Evolutionary conservation across 2,329 filamentous ascomycete genomes (phyloP).

Genomic region (Lasiodiplodia sp.): DNA sequence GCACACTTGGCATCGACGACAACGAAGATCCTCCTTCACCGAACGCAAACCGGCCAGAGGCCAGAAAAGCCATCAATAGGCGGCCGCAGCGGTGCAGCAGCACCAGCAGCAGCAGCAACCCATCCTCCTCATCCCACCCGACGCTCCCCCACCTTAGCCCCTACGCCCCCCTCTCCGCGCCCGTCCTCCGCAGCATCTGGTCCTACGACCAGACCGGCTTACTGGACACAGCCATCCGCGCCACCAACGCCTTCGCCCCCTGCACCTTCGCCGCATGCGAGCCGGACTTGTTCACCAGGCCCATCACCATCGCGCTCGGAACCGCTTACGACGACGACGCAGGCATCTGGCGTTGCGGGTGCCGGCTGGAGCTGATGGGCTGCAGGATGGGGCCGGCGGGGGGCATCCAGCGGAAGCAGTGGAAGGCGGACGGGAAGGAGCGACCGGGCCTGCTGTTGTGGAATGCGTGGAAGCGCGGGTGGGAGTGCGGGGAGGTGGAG

Average conservation of each 20-base stretch:
- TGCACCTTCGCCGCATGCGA: not conserved
- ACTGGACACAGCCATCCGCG: too few relatives aligned
- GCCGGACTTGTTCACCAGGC: too few relatives aligned
- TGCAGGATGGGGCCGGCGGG: too few relatives aligned
- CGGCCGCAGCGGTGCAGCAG: not conserved
- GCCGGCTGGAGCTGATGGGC: too few relatives aligned
- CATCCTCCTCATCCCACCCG: too few relatives aligned
- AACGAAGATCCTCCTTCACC: too few relatives aligned
- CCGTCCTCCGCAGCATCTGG: not conserved
- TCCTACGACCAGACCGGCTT: not conserved
- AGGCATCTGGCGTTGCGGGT: not conserved
- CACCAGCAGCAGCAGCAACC: too few relatives aligned
- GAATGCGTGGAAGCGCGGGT: not conserved
- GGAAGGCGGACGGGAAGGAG: too few relatives aligned
- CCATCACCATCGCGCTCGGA: fast-evolving
- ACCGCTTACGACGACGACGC: not conserved
- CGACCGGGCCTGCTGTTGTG: not conserved
- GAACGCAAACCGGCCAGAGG: too few relatives aligned
- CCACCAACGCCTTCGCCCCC: not conserved
- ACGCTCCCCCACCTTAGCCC: not conserved
- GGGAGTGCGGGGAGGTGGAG: not conserved
- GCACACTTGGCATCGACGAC: not conserved
- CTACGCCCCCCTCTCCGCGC: not conserved
- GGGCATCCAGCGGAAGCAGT: too few relatives aligned
- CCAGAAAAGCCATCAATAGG: too few relatives aligned